Conservation (phyloP, 805 yeast species). For the Candida nemodendra region DNA sequence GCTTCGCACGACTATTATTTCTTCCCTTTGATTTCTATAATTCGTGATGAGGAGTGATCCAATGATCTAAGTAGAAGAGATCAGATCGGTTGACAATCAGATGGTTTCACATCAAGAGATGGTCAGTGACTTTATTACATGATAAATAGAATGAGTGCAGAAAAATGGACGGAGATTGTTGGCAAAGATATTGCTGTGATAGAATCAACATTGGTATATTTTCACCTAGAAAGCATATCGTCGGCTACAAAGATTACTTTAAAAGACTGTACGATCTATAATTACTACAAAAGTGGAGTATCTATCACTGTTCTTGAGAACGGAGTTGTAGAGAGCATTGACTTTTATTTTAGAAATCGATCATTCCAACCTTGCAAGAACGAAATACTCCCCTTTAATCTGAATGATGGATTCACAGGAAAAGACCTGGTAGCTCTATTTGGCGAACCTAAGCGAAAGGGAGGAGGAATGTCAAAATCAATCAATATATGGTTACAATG, state of each 20-base stretch:
- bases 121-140: too few species aligned
- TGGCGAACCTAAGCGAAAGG: constrained; percentile 43
- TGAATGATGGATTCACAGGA: constrained; percentile 26
- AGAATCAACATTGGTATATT: neutral
- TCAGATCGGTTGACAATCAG: too few species aligned
- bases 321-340: constrained; percentile 33
- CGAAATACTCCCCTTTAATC: constrained; percentile 18
- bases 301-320: constrained; percentile 13
- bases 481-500: constrained; percentile 42
- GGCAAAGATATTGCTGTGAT: neutral
- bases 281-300: constrained; percentile 24
- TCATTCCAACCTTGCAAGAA: constrained; percentile 13
- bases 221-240: neutral
- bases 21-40: too few species aligned
- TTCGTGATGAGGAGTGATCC: too few species aligned
- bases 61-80: too few species aligned
- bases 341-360: constrained; percentile 30
- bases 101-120: too few species aligned
- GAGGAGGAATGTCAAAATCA: constrained; percentile 36
- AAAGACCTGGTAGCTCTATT: constrained; percentile 29
- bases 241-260: constrained; percentile 6
- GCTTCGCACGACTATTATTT: neutral
- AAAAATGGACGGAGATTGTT: constrained; percentile 5
- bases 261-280: constrained; percentile 17
- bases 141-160: too few species aligned